Conservation (phyloP, 805 yeast species). For the Candida jianshihensis region DNA sequence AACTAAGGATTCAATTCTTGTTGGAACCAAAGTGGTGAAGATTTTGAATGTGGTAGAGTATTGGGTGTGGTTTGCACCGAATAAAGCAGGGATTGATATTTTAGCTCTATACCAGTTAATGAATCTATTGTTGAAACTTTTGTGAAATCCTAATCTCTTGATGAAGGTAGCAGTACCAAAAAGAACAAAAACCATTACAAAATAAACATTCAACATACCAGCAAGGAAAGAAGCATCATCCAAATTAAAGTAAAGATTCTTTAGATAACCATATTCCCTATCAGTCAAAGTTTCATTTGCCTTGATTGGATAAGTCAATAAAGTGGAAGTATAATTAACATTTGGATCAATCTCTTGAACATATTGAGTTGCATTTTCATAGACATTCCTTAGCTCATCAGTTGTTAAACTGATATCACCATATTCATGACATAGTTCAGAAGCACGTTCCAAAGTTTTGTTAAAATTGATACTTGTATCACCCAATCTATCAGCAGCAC, state of each 20-base stretch:
- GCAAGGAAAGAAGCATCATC: constrained; percentile 18
- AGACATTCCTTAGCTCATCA: constrained; percentile 14
- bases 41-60: constrained; percentile 1
- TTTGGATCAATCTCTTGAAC: constrained; percentile 1
- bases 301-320: constrained; percentile 8
- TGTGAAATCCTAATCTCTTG: constrained; percentile 16
- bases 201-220: constrained; percentile 30
- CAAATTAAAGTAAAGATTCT: constrained; percentile 11
- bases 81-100: constrained; percentile 17
- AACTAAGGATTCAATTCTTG: constrained; percentile 23
- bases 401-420: constrained; percentile 12
- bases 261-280: constrained; percentile 1
- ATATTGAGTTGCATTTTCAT: constrained; percentile 24
- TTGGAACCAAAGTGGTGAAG: constrained; percentile 15
- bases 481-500: constrained; percentile 6
- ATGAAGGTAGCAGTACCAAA: constrained; percentile 28
- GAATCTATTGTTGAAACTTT: constrained; percentile 6
- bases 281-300: not conserved
- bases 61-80: constrained; percentile 12
- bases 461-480: constrained; percentile 9
- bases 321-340: constrained; percentile 7
- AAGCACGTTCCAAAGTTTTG: constrained; percentile 1
- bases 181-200: constrained; percentile 32
- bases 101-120: constrained; percentile 15
- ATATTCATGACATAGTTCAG: not conserved